A percentile compares a stretch with the other conserved stretches of the same genome.
phyloP scores from a whole-genome alignment of 1,139 yeast genomes.

The Schwanniomyces etchellsii region DNA sequence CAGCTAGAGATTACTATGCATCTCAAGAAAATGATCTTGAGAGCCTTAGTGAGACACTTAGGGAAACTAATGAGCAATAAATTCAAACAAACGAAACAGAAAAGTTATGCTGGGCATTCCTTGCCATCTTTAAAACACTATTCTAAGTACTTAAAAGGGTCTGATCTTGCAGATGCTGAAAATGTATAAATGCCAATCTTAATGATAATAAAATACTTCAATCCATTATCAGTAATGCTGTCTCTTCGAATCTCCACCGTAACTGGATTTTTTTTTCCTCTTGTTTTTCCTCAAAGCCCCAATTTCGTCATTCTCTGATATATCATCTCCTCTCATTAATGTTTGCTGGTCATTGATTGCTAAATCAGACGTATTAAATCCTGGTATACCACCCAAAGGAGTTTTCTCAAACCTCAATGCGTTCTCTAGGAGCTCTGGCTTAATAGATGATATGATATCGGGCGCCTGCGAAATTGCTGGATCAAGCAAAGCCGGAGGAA shows the following conservation, averaged over 20 bases:
- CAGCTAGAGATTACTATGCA: conserved; percentile 47
- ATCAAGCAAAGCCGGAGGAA: conserved; percentile 49
- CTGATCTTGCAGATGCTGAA: too few species aligned
- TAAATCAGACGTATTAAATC: conserved; percentile 64
- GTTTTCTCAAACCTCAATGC: conserved; percentile 64
- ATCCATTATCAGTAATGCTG: conserved; percentile 23
- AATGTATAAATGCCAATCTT: too few species aligned
- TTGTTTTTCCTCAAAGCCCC: conserved; percentile 26
- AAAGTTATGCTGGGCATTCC: too few species aligned
- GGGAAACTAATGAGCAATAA: conserved; percentile 58
- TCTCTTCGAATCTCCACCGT: conserved; percentile 31
- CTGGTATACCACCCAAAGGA: conserved; percentile 70
- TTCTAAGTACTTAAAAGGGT: conserved; percentile 18
- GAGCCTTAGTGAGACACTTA: conserved; percentile 49
- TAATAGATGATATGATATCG: conserved; percentile 44
- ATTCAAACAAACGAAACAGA: conserved; percentile 18
- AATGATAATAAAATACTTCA: too few species aligned
- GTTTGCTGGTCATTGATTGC: conserved; percentile 55
- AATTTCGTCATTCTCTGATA: conserved; percentile 31
- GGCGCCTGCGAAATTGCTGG: conserved; percentile 37
- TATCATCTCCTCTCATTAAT: conserved; percentile 39
- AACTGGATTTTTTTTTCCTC: conserved; percentile 28
- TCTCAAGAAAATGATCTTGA: conserved; percentile 46
- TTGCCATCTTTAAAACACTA: conserved; percentile 23
- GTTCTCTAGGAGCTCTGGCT: conserved; percentile 40